phyloP scores from a whole-genome alignment of 768 basidiomycete genomes.

The Strobilomyces dryophilus region DNA sequence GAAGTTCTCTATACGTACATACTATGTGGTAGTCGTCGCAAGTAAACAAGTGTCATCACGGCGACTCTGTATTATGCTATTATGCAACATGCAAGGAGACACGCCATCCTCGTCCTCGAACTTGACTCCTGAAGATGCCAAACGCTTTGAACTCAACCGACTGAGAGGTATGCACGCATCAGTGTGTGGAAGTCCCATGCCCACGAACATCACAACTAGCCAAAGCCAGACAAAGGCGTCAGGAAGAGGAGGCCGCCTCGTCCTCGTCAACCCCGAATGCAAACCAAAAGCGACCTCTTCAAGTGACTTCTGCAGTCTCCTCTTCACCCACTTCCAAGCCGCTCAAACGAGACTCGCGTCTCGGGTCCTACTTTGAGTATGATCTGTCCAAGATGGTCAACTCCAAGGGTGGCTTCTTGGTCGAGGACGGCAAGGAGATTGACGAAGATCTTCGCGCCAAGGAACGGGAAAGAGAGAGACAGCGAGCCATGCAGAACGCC shows the following conservation, averaged over 20 bases:
- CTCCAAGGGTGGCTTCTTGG: conserved; percentile 91
- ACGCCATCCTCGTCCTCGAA: conserved; percentile 14
- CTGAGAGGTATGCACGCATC: conserved; percentile 51
- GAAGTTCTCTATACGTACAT: no score
- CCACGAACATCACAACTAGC: conserved; percentile 39
- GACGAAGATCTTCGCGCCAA: conserved; percentile 72
- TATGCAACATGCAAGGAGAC: conserved; percentile 6
- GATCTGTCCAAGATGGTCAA: conserved; percentile 97
- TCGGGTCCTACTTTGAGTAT: conserved; percentile 96
- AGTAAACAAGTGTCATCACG: conserved; percentile 19
- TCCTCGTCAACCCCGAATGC: conserved; percentile 46
- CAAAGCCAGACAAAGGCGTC: conserved; percentile 69
- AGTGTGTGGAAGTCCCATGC: neutral
- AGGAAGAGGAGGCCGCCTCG: conserved; percentile 47
- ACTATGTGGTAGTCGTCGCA: no score
- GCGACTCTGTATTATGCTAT: no score
- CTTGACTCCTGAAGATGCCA: conserved; percentile 64
- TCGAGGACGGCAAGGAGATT: conserved; percentile 81
- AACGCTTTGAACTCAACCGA: conserved; percentile 73
- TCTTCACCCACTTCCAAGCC: conserved; percentile 56
- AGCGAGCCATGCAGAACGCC: conserved; percentile 67
- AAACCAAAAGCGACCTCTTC: conserved; percentile 75
- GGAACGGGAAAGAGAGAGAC: conserved; percentile 77
- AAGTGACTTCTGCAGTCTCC: conserved; percentile 51
- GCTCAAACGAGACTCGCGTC: conserved; percentile 68